Evolutionary conservation across 2,329 filamentous ascomycete genomes (phyloP), one percentile per base, ranked within the genome.

Genomic region (Epicoccum nigrum): DNA sequence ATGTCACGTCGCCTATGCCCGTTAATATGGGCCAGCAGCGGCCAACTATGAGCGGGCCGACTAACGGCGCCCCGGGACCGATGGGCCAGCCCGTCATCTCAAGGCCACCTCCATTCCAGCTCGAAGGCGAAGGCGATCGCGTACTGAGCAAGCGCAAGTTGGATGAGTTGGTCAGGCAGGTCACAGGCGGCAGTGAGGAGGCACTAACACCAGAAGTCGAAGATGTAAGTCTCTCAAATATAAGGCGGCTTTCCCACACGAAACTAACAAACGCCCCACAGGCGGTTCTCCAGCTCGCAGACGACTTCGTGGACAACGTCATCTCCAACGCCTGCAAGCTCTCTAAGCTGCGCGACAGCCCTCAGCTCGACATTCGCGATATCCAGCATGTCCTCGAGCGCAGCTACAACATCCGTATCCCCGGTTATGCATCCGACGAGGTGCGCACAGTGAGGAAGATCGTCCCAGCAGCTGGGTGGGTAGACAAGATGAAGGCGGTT

Each of bases 71-170:
- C 1, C 88, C 88, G 45, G 92, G 92, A 45, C 87, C 94, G 41
- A 89, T 97, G 82, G 87, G 87, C 43, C 92, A 96, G 67, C 92
- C 94, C 0, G 90, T 90, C 2, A 83, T 97, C 54, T 79, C 86
- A 47, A 92, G 92, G 68, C 85, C 90, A 35, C 90, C 92, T 0
- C 85, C 86, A 0, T 96, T 90, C 72, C 89, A 90, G 49, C 86
- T 97, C 51, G 93, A 97, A 70, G 90, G 90, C 23, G 92, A 96
- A 69, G 92, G 91, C 20, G 92, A 97, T 65, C 87, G 92, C 34
- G 89, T 99, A 1, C 80, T 99, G n/a, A 95, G 89, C 77, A 97
- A 97, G 83, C 95, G 96, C 78, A 97, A 96, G 77, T 82, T 99
- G 32, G 92, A 99, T 68, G 93, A 97, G 71, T 82, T 99, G 30